Evolutionary conservation across 2,329 filamentous ascomycete genomes (phyloP).

Genomic region (Xylaria sp.): DNA sequence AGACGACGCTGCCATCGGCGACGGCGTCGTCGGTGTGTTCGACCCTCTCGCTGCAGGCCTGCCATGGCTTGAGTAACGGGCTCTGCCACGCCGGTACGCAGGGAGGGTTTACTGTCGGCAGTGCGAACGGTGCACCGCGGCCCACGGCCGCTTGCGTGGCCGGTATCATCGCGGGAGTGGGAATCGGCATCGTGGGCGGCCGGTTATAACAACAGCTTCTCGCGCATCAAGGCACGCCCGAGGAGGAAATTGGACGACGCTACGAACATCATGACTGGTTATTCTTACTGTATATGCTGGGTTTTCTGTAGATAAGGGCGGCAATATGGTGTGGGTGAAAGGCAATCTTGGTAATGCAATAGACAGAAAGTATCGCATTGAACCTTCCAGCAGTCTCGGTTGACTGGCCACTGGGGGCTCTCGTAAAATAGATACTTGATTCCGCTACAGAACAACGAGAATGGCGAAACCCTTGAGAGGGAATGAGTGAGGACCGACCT

Average conservation of each 20-base stretch:
- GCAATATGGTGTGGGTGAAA: not conserved
- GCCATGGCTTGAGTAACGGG: constrained; percentile 56
- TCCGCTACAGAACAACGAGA: not conserved
- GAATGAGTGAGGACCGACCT: not conserved
- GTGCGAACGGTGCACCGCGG: constrained; percentile 44
- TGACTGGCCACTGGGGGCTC: not conserved
- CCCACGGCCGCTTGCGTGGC: constrained; percentile 47
- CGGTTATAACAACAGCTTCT: constrained; percentile 37
- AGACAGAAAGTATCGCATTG: constrained; percentile 17
- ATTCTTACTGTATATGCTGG: constrained; percentile 19
- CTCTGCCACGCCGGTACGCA: constrained; percentile 53
- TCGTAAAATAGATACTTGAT: not conserved
- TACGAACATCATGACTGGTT: constrained; percentile 34
- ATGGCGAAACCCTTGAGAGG: not conserved
- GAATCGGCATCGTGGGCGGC: constrained; percentile 47
- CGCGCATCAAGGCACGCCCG: not conserved
- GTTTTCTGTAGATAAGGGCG: constrained; percentile 17
- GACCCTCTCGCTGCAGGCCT: constrained; percentile 65
- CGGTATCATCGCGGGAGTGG: constrained; percentile 48
- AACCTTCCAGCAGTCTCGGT: not conserved
- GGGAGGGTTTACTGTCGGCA: constrained; percentile 46
- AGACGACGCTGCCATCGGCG: constrained; percentile 54
- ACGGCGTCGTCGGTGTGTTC: constrained; percentile 66
- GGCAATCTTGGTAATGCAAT: constrained; percentile 3
- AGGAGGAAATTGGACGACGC: constrained; percentile 28